Percentiles rank a stretch among this genome's conserved stretches.
Evolutionary conservation across 2,329 filamentous ascomycete genomes (phyloP).

Genomic region (Nemania serpens): DNA sequence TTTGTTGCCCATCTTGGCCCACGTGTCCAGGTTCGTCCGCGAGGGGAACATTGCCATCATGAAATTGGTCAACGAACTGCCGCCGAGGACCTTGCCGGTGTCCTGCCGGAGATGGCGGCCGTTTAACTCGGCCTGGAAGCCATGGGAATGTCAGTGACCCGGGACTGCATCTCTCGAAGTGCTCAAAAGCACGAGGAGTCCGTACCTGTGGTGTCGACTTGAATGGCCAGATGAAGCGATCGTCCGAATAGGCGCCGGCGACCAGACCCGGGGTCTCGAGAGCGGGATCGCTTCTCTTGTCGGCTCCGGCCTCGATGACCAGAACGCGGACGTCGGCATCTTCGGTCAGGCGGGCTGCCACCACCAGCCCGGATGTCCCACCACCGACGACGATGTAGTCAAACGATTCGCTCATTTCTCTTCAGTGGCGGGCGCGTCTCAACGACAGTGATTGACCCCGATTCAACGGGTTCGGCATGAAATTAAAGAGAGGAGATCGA

Average conservation of each 20-base stretch:
- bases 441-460: background rate
- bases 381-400: conserved; percentile 57
- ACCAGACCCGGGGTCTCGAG: conserved; percentile 45
- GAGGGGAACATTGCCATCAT: conserved; percentile 35
- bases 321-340: conserved; percentile 43
- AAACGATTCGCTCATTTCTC: conserved; percentile 40
- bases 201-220: conserved; percentile 43
- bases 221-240: conserved; percentile 49
- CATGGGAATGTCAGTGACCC: conserved; percentile 12
- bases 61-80: conserved; percentile 37
- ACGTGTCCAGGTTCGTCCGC: conserved; percentile 27
- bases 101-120: conserved; percentile 40
- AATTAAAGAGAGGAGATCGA: background rate
- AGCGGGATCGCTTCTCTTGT: conserved; percentile 42
- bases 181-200: background rate
- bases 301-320: conserved; percentile 47
- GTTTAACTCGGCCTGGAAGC: conserved; percentile 34
- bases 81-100: conserved; percentile 43
- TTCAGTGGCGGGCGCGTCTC: background rate
- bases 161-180: background rate
- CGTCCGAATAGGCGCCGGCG: conserved; percentile 28
- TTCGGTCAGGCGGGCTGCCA: conserved; percentile 50
- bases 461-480: background rate
- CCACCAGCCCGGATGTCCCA: conserved; percentile 54
- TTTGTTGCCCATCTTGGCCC: conserved; percentile 34